Percentiles rank a stretch among this genome's conserved stretches.
These are phyloP conservation scores for Xylaria palmicola DNA, from an alignment of 495 filamentous ascomycete genomes.

Conservation along the genomic window DNA sequence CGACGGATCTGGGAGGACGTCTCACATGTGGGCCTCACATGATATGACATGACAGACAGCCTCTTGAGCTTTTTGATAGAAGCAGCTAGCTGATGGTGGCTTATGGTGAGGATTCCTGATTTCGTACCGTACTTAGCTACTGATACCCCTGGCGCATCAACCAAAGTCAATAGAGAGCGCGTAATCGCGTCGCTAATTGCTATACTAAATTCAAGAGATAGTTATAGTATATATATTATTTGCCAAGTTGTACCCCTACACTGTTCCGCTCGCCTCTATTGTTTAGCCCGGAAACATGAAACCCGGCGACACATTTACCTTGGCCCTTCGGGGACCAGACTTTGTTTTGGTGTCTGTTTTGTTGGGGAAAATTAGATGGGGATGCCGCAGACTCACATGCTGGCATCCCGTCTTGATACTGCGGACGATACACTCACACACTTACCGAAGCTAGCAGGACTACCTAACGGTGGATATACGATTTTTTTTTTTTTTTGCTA, in stretches of 20 bases:
- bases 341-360: no score
- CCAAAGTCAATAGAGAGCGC: conserved; percentile 3
- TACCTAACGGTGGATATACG: no score
- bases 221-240: conserved; percentile 10
- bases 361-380: no score
- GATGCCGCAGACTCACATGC: no score
- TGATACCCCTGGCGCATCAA: conserved; percentile 14
- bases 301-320: no score
- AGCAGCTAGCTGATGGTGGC: neutral
- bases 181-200: conserved; percentile 12
- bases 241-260: neutral
- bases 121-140: conserved; percentile 6
- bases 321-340: no score
- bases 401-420: no score
- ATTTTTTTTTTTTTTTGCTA: no score
- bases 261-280: neutral
- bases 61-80: conserved; percentile 6
- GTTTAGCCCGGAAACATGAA: neutral
- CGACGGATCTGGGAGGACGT: neutral
- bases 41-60: neutral
- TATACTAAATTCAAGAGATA: neutral
- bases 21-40: neutral
- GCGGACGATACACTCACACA: no score
- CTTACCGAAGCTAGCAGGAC: no score
- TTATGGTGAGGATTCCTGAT: conserved; percentile 10